Percentiles rank a stretch among this genome's conserved stretches.
These are phyloP conservation scores for Nephelium lappaceum DNA, from an alignment of 345 rosid species.

Conservation along the genomic window DNA sequence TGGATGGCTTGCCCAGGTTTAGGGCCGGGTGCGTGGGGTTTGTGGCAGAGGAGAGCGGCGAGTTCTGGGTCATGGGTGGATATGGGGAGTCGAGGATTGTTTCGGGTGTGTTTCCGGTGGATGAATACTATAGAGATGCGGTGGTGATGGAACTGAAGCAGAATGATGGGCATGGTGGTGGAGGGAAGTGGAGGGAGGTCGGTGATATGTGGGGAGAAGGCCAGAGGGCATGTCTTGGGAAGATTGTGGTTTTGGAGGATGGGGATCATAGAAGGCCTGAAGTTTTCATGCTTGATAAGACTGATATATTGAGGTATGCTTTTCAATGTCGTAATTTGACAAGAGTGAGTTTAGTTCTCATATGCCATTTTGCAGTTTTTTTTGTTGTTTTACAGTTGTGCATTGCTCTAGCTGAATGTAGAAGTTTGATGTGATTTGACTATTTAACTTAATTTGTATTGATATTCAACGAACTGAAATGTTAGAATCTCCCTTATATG, in stretches of 20 bases:
- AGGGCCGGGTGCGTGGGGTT: conserved; percentile 93
- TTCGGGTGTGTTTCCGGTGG: conserved; percentile 79
- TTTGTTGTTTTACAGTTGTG: neutral
- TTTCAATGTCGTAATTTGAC: neutral
- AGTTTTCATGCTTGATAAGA: conserved; percentile 74
- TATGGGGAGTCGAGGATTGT: conserved; percentile 81
- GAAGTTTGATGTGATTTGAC: conserved; percentile 10
- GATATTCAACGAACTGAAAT: neutral
- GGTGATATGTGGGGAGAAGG: conserved; percentile 84
- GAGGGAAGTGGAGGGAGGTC: conserved; percentile 67
- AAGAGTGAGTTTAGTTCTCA: neutral
- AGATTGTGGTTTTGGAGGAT: conserved; percentile 66
- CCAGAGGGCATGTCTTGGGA: conserved; percentile 68
- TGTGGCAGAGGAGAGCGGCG: conserved; percentile 53
- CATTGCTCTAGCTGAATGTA: neutral
- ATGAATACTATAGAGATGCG: conserved; percentile 78
- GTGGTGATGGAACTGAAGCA: conserved; percentile 65
- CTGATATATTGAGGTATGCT: conserved; percentile 66
- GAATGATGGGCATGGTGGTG: conserved; percentile 18
- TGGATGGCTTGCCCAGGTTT: conserved; percentile 70
- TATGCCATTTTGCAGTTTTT: neutral
- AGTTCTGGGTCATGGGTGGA: conserved; percentile 99
- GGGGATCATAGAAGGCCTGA: conserved; percentile 43
- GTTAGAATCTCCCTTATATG: neutral
- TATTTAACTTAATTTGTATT: neutral